Evolutionary conservation across 2,329 filamentous ascomycete species (phyloP), one percentile per base, ranked within the genome.

Genomic region (Phyllosticta ampelicida): DNA sequence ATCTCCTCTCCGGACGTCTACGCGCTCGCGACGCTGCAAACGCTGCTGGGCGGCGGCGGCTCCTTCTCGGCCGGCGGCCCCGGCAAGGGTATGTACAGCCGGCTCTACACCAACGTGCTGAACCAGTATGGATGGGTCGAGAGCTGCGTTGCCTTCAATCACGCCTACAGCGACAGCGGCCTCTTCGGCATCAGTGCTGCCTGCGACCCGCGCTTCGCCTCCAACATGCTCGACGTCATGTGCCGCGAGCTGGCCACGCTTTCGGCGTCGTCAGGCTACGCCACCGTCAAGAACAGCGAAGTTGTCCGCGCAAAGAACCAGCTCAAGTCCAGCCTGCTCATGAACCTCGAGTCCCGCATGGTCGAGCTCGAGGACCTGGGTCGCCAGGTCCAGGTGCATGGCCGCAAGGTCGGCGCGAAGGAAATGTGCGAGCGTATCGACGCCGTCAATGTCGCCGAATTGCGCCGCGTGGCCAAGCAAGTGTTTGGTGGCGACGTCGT

Each of bases 91-190:
- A 99, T 99, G 94, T 97, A 97, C 79, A 95, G 89, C 44, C 87
- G 94, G 11, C 83, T 99, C 9, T 99, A 96, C 79, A 97, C 91
- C 62, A 96, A 96, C 71, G 92, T 97, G 0, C 82, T 99, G 55
- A 99, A 99, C 77, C 91, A 97, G 75, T 86, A 96, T 75, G 90
- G 88, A 65, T 99, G 92, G 92, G 90, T 99, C 23, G 94, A 99
- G 75, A 91, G 85, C 61, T 97, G 94, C 75, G 81, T 95, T 55
- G 87, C 92, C 28, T 97, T 97, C 78, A 97, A 97, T 79, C 91
- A 97, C 78, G 89, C 88, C 52, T 99, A 99, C 80, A 94, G 89
- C 0, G 94, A 99, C 73, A 91, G 87, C 6, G 94, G 94, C 3
- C 82, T 99, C 49, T 99, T 99, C 68, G 94, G 94, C 63, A 96